These are phyloP conservation scores for Psilocybe azurescens DNA, from an alignment of 768 basidiomycete genomes.

Conservation along the genomic window DNA sequence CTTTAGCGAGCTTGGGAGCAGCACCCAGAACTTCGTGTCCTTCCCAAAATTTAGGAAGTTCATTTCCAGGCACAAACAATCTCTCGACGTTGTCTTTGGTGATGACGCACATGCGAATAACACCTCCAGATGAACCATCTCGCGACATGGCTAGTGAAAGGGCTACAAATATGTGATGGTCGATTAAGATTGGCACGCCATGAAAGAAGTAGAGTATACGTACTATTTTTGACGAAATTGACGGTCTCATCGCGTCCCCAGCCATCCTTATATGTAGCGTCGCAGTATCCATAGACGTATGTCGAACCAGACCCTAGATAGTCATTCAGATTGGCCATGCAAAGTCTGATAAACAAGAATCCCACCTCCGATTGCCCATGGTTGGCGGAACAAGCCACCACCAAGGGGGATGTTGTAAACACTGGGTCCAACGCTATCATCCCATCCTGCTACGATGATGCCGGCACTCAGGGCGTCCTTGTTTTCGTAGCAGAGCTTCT, in stretches of 20 bases:
- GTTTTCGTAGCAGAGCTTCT: conserved; percentile 90
- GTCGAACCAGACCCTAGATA: conserved; percentile 88
- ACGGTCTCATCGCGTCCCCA: conserved; percentile 91
- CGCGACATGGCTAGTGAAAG: conserved; percentile 95
- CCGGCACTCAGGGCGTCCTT: conserved; percentile 90
- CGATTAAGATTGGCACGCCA: conserved; percentile 5
- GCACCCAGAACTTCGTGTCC: conserved; percentile 72
- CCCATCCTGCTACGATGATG: conserved; percentile 99
- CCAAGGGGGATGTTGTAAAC: conserved; percentile 98
- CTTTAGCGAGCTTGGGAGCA: conserved; percentile 32
- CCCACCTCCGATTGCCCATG: conserved; percentile 97
- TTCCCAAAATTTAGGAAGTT: conserved; percentile 91
- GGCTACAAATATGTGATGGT: conserved; percentile 50
- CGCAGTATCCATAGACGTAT: conserved; percentile 99
- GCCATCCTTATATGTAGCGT: conserved; percentile 95
- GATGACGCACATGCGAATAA: conserved; percentile 97
- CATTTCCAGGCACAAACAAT: conserved; percentile 89
- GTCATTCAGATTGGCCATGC: conserved; percentile 7
- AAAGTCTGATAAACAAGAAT: conserved; percentile 6
- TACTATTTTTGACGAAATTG: conserved; percentile 95
- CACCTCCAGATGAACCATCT: conserved; percentile 97
- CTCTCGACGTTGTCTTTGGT: conserved; percentile 92
- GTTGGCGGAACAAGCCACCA: conserved; percentile 95
- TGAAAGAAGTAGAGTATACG: conserved; percentile 35
- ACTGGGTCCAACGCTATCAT: conserved; percentile 85